Evolutionary conservation across 495 filamentous ascomycete species (phyloP), one percentile per base, ranked within the genome.

Genomic region (Penicillium steckii): DNA sequence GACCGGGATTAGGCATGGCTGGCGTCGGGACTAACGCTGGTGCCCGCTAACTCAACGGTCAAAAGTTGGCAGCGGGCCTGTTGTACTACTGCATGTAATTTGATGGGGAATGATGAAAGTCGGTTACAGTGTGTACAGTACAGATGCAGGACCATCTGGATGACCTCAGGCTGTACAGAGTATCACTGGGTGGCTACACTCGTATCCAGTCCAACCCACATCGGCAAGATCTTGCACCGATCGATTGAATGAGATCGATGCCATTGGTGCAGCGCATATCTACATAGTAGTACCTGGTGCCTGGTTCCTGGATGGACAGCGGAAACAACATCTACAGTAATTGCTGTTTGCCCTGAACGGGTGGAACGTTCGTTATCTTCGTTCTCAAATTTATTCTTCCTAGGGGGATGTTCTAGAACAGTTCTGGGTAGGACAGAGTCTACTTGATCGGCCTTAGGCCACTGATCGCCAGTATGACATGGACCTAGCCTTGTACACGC

Each of bases 321-420:
- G 15, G 1, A 38, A 38, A 38, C 35, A 19, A 6, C 27, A 6
- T 29, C n/a, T n/a, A n/a, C n/a, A n/a, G n/a, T n/a, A n/a, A n/a
- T n/a, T n/a, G n/a, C n/a, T n/a, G n/a, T n/a, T n/a, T n/a, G n/a
- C 15, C 35, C n/a, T 38, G 35, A 38, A 38, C 35, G 27, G 24
- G n/a, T 13, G 26, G 23, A 44, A 6, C 29, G 23, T 44, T 44
- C 48, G 29, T 8, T 19, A 33, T 37, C 33, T 27, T 19, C 9
- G 21, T 24, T 38, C 46, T 4, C 44, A 26, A 30, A 26, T 26
- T 29, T 5, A 18, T n/a, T 9, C 3, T 23, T 41, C 25, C 21
- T 35, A n/a, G 29, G 25, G 19, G 43, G 17, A 18, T 18, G 33
- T 59, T 50, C 48, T 54, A 50, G 57, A 55, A 46, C 29, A 44